phyloP scores from a whole-genome alignment of 768 basidiomycete species.

The Pisolithus orientalis region DNA sequence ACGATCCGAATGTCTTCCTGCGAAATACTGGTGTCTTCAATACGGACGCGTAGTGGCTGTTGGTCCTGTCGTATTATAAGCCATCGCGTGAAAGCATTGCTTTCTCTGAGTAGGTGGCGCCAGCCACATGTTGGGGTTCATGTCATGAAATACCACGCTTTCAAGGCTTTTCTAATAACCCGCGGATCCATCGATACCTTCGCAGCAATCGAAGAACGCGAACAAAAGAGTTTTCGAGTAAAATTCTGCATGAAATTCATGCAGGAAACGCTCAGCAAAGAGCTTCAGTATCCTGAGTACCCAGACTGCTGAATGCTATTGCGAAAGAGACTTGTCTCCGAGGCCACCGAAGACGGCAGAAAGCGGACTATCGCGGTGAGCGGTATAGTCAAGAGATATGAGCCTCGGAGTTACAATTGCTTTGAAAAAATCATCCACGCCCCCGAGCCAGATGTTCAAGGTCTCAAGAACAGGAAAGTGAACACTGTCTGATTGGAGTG shows the following conservation, averaged over 20 bases:
- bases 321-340: not conserved
- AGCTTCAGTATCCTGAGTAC: not conserved
- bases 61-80: not conserved
- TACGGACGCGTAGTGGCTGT: too few relatives aligned
- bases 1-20: not conserved
- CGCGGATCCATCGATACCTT: not conserved
- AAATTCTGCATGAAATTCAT: too few relatives aligned
- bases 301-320: not conserved
- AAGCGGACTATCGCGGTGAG: not conserved
- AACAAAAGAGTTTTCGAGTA: not conserved
- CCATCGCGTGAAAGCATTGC: not conserved
- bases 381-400: not conserved
- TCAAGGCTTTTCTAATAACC: not conserved
- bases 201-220: too few relatives aligned
- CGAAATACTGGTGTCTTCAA: not conserved
- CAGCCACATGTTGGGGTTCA: not conserved
- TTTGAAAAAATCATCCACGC: not conserved
- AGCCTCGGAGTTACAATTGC: not conserved
- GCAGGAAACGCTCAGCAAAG: not conserved
- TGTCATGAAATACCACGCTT: not conserved
- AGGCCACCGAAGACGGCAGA: not conserved
- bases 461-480: not conserved
- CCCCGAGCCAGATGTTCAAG: not conserved
- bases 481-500: not conserved
- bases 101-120: not conserved